Base-by-base conservation (phyloP, 2,329 filamentous ascomycete species). In the Microsporum ferrugineum region DNA sequence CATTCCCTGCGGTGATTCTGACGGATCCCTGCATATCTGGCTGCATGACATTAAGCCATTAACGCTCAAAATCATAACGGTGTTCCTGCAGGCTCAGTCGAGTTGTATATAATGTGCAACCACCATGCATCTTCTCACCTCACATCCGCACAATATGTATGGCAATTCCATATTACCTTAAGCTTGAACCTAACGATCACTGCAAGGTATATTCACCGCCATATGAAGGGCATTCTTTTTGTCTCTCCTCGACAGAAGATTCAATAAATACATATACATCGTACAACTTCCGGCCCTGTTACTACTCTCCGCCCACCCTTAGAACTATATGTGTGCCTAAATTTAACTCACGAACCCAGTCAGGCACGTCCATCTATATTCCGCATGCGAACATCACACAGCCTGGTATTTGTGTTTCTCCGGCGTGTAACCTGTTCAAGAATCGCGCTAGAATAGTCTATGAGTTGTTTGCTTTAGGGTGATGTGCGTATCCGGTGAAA, bases 401-500 rank as follows among this genome's bases (percentile, higher is more conserved):
- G 31, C 49, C 49, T 55, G 12, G 49, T 34, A 29, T n/a, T 55
- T 17, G 31, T 12, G 31, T 34, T 31, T 34, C 31, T 55, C 43
- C 17, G n/a, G n/a, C 17, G 56, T 58, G 56, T 43, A 58, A 58
- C 56, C 6, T 23, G 56, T 58, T 58, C 56, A 41, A 17, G 12
- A 33, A 41, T 12, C 17, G 29, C 7, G 27, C 33, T 58, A 41
- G n/a, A 36, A 31, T 43, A 29, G 27, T 29, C 53, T 58, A 36
- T 5, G 27, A 29, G n/a, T 34, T 58, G 56, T 58, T 58, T 58
- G 56, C 56, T 58, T 27, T 31, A 57, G 23, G 17, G 17, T 23
- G 17, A 1, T 23, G 36, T 31, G 38, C n/a, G 14, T n/a, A 31
- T 27, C 17, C 17, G n/a, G 49, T 55, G 49, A 14, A 36, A 55